These are phyloP conservation scores for Penicillium chermesinum DNA, from an alignment of 495 filamentous ascomycete species.

Conservation along the genomic window DNA sequence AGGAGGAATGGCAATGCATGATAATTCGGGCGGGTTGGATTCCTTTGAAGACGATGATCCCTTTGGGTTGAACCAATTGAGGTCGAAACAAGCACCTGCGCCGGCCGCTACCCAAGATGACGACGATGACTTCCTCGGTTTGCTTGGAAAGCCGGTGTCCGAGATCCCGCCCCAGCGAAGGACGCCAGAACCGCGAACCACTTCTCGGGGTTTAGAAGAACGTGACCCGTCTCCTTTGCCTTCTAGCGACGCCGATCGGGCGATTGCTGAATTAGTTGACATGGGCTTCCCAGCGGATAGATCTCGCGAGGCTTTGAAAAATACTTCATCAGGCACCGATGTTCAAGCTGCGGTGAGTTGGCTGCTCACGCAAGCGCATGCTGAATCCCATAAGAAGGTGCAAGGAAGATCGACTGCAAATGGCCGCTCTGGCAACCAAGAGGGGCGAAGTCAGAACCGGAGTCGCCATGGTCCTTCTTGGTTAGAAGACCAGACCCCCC, in stretches of 20 bases:
- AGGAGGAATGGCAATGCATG: slow-evolving; percentile 19
- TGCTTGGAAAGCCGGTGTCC: slow-evolving; percentile 81
- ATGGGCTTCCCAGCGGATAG: slow-evolving; percentile 90
- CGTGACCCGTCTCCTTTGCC: slow-evolving; percentile 29
- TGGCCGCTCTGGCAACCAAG: slow-evolving; percentile 27
- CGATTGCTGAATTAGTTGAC: slow-evolving; percentile 85
- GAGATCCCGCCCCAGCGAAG: slow-evolving; percentile 53
- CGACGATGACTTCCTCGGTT: slow-evolving; percentile 85
- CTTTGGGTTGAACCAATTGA: slow-evolving; percentile 74
- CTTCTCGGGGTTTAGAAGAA: slow-evolving; percentile 43
- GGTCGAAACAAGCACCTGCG: slow-evolving; percentile 37
- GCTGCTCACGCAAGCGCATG: slow-evolving; percentile 86
- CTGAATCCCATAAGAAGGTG: slow-evolving; percentile 60
- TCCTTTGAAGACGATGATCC: slow-evolving; percentile 62
- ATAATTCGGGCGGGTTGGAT: slow-evolving; percentile 16
- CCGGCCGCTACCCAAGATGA: slow-evolving; percentile 32
- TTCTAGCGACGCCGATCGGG: slow-evolving; percentile 65
- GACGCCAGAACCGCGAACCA: slow-evolving; percentile 33
- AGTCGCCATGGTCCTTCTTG: slow-evolving; percentile 35
- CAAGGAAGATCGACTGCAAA: slow-evolving; percentile 29
- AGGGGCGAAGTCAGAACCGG: slow-evolving; percentile 35
- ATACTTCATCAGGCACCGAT: slow-evolving; percentile 73
- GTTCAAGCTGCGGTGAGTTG: slow-evolving; percentile 85
- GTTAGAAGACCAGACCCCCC: slow-evolving; percentile 33
- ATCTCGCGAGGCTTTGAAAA: slow-evolving; percentile 67